Evolutionary conservation across 257 asterid species (phyloP).

Genomic region (Gynochthodes officinalis): DNA sequence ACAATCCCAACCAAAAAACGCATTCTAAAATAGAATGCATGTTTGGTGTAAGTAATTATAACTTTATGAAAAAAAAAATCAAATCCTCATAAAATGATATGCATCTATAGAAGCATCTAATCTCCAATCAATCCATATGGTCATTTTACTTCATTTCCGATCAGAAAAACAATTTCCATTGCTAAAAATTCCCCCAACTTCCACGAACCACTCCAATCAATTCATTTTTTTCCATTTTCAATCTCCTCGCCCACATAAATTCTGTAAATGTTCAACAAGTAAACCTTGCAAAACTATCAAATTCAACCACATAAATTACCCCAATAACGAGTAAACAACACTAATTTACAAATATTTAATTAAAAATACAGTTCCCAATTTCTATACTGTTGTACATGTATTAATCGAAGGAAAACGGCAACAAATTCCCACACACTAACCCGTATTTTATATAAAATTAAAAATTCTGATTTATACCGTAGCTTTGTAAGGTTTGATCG

Average conservation of each 20-base stretch:
- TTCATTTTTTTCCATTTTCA: neutral
- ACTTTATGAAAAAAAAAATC: neutral
- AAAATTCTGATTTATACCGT: constrained; percentile 31
- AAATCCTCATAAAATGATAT: neutral
- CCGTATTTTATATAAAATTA: neutral
- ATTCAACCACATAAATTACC: neutral
- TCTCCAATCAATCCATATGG: neutral
- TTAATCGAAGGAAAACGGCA: neutral
- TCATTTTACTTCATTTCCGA: neutral
- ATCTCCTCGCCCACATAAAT: neutral
- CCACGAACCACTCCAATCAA: neutral
- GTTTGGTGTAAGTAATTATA: neutral
- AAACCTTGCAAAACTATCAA: neutral
- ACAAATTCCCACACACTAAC: neutral
- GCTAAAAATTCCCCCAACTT: neutral
- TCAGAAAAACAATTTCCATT: neutral
- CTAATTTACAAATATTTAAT: neutral
- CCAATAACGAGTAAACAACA: neutral
- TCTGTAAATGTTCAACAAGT: neutral
- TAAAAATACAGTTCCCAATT: neutral
- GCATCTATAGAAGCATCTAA: neutral
- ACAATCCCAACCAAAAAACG: neutral
- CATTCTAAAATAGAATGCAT: neutral
- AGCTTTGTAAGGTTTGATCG: constrained; percentile 55
- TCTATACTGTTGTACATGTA: neutral